Conservation (phyloP, 768 basidiomycete genomes). For the Kwoniella dendrophila region DNA sequence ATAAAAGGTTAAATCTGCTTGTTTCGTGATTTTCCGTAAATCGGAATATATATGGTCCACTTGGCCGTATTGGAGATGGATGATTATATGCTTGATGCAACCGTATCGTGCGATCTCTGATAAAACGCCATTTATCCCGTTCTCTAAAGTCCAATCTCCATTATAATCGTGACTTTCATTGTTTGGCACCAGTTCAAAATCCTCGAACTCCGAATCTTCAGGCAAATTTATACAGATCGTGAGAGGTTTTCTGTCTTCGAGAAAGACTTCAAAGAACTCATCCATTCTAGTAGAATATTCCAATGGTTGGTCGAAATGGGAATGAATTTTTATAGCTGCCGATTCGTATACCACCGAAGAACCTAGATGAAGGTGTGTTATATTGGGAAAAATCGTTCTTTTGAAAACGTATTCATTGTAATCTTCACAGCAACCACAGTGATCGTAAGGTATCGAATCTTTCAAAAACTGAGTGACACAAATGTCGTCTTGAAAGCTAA, state of each 20-base stretch:
- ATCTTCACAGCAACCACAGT: neutral
- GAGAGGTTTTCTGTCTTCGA: neutral
- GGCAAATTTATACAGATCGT: neutral
- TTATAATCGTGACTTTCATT: neutral
- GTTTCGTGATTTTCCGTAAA: no score
- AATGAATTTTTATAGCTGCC: no score
- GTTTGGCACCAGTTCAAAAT: neutral
- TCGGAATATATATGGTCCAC: no score
- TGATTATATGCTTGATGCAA: neutral
- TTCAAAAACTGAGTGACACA: neutral
- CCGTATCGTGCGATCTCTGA: neutral
- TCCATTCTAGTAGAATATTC: no score
- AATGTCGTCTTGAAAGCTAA: neutral
- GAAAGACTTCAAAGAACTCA: neutral
- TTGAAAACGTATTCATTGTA: neutral
- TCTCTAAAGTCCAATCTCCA: neutral
- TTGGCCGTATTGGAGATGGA: neutral
- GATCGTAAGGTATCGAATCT: neutral
- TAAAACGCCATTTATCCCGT: neutral
- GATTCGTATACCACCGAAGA: neutral
- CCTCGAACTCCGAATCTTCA: neutral
- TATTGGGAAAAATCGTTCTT: neutral
- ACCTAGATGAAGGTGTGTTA: no score
- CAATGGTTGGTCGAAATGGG: neutral
- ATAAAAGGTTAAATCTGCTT: no score